These are phyloP conservation scores for Alloteropsis semialata DNA, from an alignment of 176 grass and related monocot genomes.

Conservation along the genomic window DNA sequence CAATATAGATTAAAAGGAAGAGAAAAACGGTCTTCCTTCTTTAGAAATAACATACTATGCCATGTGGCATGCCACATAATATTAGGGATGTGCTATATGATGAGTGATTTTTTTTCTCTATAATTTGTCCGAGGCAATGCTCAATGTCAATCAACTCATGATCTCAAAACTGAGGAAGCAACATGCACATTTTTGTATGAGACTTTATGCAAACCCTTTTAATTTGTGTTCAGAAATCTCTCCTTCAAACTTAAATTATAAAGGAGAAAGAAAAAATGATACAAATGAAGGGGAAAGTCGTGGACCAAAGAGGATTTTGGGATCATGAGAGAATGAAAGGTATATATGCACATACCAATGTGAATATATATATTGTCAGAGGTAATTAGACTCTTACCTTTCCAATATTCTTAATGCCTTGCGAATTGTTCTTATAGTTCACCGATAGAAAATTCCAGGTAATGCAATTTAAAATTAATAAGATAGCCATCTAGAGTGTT, in stretches of 20 bases:
- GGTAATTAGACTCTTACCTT: conserved; percentile 55
- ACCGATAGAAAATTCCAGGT: conserved; percentile 43
- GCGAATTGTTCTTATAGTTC: conserved; percentile 59
- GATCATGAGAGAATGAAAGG: conserved; percentile 70
- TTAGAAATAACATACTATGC: neutral
- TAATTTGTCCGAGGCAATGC: too few relatives aligned
- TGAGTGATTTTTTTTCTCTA: too few relatives aligned
- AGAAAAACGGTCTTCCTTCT: neutral
- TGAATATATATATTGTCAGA: conserved; percentile 62
- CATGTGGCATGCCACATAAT: neutral
- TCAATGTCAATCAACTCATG: too few relatives aligned
- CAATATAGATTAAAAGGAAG: neutral
- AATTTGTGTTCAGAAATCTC: neutral
- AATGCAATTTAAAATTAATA: conserved; percentile 47
- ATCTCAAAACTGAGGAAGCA: neutral
- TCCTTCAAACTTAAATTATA: neutral
- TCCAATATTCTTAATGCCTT: conserved; percentile 42
- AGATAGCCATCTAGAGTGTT: conserved; percentile 30
- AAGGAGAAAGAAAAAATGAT: conserved; percentile 6
- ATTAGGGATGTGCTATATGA: neutral
- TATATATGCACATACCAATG: conserved; percentile 65
- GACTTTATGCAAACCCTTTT: neutral
- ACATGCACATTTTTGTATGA: neutral
- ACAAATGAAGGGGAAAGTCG: conserved; percentile 14
- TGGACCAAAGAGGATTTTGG: conserved; percentile 57